These are phyloP conservation scores for Verticillium dahliae DNA, from an alignment of 2,329 filamentous ascomycete species.

Conservation along the genomic window DNA sequence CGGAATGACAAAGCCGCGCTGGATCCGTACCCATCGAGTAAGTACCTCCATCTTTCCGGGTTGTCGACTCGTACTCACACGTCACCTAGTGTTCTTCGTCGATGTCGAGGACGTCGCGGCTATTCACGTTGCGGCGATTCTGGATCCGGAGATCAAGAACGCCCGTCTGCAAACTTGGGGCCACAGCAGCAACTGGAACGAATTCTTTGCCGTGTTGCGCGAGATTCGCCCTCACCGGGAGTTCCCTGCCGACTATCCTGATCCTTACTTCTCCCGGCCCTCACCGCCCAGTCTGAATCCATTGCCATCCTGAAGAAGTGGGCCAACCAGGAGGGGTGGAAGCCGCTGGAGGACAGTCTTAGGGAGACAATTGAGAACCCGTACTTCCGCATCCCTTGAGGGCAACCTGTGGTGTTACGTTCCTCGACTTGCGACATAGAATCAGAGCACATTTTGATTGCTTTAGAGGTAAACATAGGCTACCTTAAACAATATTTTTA, in stretches of 20 bases:
- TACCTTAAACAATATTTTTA: too few relatives aligned
- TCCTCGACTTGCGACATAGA: too few relatives aligned
- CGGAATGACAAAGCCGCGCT: constrained; percentile 3
- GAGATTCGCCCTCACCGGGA: constrained; percentile 14
- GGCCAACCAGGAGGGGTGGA: neutral
- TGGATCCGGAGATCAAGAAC: constrained; percentile 17
- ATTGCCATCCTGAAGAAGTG: neutral
- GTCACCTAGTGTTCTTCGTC: constrained; percentile 9
- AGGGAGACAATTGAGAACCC: too few relatives aligned
- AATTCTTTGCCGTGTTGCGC: constrained; percentile 16
- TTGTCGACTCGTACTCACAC: too few relatives aligned
- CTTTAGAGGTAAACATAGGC: too few relatives aligned
- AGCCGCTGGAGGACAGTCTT: neutral
- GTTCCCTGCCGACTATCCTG: constrained; percentile 6
- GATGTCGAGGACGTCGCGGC: constrained; percentile 20
- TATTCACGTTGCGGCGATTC: constrained; percentile 20
- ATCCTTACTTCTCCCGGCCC: neutral
- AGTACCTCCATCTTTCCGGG: neutral
- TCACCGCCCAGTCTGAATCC: neutral
- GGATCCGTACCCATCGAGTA: neutral
- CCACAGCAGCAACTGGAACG: constrained; percentile 14
- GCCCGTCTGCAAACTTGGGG: constrained; percentile 20
- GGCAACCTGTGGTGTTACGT: too few relatives aligned
- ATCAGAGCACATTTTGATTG: too few relatives aligned
- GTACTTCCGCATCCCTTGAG: too few relatives aligned